Base-by-base conservation (phyloP, 306 rosid genomes). In the Cucurbita ficifolia region DNA sequence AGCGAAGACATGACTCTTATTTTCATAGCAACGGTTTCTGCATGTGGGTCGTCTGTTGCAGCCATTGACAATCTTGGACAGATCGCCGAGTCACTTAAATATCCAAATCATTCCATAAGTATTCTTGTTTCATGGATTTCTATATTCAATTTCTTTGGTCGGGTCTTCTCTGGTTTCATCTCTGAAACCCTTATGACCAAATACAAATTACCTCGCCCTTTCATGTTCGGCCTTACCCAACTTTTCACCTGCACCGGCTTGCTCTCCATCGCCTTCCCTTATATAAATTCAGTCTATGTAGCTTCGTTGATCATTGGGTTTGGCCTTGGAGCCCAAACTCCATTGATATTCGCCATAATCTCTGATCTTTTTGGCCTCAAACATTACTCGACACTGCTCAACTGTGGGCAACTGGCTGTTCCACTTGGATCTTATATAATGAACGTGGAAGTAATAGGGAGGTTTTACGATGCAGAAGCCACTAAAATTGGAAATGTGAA, bases 71-170 rank as follows among this genome's bases (percentile, higher is more conserved):
- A 77, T 56, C 36, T 77, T 45, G 86, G 86, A 0, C 83, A 83
- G 6, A 77, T 82, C 10, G 81, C 79, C 3, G 83, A 83, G 22
- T 72, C 82, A 22, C 56, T 80, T 4, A 78, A 77, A 7, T 80
- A 83, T 9, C 71, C 80, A 12, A 3, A 62, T 0, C 14, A 42
- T 2, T 42, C 78, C 0, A 4, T 72, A 5, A 29, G 10, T 36
- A 5, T 78, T 0, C 76, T 79, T 29, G 79, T 79, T 8, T 82
- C 86, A 6, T 75, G 80, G 6, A 62, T 74, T 1, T 79, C 77
- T 54, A 79, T 79, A 16, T 79, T 82, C 83, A 82, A 79, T 49
- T 82, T 76, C 81, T 77, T 79, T 18, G 86, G 86, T 4, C 69
- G 86, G 11, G 81, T 79, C 8, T 82, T 61, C 48, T 59, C 86